Conservation (phyloP, 2,329 filamentous ascomycete species). For the Aspergillus pseudoviridinutans region DNA sequence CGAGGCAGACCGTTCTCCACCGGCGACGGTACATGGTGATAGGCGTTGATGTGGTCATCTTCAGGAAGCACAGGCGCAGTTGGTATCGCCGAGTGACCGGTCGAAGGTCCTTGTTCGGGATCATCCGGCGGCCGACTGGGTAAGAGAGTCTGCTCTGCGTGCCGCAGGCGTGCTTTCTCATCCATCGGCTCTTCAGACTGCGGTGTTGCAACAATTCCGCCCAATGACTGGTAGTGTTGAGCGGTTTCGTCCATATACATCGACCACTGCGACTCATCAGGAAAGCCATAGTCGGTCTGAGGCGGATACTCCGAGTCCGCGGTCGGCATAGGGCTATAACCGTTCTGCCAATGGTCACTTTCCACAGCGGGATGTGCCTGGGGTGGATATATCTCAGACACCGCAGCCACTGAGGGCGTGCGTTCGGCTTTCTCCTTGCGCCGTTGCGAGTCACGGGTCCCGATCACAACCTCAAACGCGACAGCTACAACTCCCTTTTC, state of each 20-base stretch:
- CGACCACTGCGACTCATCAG: conserved; percentile 22
- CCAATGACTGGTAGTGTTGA: conserved; percentile 21
- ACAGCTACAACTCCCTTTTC: conserved; percentile 91
- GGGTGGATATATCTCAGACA: conserved; percentile 25
- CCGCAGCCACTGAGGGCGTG: conserved; percentile 25
- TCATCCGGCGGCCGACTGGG: conserved; percentile 70
- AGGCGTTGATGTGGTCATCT: conserved; percentile 53
- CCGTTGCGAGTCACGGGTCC: conserved; percentile 71
- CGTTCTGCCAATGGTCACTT: conserved; percentile 25
- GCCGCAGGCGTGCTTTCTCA: conserved; percentile 77
- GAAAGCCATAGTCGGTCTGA: conserved; percentile 24
- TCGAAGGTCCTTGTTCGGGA: conserved; percentile 45
- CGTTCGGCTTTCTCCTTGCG: conserved; percentile 42
- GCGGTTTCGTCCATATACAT: conserved; percentile 26
- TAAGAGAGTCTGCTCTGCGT: conserved; percentile 72
- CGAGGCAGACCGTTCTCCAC: conserved; percentile 17
- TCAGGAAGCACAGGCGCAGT: conserved; percentile 44
- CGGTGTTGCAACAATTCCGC: conserved; percentile 36
- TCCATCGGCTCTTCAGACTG: conserved; percentile 61
- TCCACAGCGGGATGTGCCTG: conserved; percentile 13
- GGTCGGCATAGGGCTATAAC: conserved; percentile 18
- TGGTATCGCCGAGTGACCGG: conserved; percentile 32
- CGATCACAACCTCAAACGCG: conserved; percentile 80
- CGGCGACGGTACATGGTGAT: conserved; percentile 26
- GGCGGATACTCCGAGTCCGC: conserved; percentile 17